These are phyloP conservation scores for Knufia fluminis DNA, from an alignment of 2,329 filamentous ascomycete species.

Conservation along the genomic window DNA sequence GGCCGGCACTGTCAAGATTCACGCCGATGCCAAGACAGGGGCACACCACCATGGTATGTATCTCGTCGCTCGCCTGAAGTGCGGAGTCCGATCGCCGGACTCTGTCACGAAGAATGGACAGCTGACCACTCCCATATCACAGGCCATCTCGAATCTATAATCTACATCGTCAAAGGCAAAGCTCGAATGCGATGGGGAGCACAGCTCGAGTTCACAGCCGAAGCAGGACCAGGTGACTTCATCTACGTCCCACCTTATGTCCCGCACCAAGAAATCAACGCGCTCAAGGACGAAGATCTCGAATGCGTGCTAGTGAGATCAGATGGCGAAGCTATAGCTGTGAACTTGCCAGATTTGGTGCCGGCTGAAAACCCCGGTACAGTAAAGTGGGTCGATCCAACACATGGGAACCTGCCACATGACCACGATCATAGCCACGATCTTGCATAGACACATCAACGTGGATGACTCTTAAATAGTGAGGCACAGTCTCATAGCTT, in stretches of 20 bases:
- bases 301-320: slow-evolving; percentile 37
- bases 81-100: not conserved
- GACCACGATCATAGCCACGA: slow-evolving; percentile 1
- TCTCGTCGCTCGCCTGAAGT: not conserved
- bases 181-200: slow-evolving; percentile 40
- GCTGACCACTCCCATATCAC: slow-evolving; percentile 29
- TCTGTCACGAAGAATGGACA: not conserved
- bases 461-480: no score
- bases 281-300: slow-evolving; percentile 32
- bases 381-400: slow-evolving; percentile 40
- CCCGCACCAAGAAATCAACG: slow-evolving; percentile 41
- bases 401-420: slow-evolving; percentile 25
- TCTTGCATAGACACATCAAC: not conserved
- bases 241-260: slow-evolving; percentile 40
- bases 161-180: slow-evolving; percentile 38
- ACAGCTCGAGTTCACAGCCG: slow-evolving; percentile 36
- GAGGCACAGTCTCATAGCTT: no score
- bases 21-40: slow-evolving; percentile 28
- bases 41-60: slow-evolving; percentile 6
- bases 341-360: slow-evolving; percentile 36
- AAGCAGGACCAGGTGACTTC: slow-evolving; percentile 39
- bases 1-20: slow-evolving; percentile 39
- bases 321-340: slow-evolving; percentile 36
- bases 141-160: slow-evolving; percentile 38
- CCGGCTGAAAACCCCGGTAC: slow-evolving; percentile 35